phyloP scores from a whole-genome alignment of 2,329 filamentous ascomycete genomes.

The Setomelanomma holmii region DNA sequence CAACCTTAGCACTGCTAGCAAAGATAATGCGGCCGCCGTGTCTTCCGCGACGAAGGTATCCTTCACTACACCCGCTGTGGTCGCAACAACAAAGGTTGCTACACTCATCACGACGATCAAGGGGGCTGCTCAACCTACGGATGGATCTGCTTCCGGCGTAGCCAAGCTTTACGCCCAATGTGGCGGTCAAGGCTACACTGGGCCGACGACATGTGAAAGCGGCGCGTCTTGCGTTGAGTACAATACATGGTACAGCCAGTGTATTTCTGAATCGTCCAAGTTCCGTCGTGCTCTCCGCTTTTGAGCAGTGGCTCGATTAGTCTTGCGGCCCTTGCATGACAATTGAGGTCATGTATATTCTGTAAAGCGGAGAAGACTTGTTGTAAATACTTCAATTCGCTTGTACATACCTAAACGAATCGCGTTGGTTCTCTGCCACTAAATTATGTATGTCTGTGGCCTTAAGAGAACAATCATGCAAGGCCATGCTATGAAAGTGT shows the following conservation, averaged over 20 bases:
- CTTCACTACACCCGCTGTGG: background rate
- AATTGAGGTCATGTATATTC: background rate
- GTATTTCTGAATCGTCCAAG: constrained; percentile 25
- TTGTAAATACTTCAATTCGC: background rate
- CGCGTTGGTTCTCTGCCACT: no score
- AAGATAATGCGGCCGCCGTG: constrained; percentile 5
- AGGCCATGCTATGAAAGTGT: no score
- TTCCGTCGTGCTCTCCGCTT: constrained; percentile 8
- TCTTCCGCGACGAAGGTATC: no score
- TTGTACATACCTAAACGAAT: background rate
- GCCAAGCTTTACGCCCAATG: constrained; percentile 44
- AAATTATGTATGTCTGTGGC: no score
- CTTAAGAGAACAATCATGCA: no score
- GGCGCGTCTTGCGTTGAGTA: constrained; percentile 45
- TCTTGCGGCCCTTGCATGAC: no score
- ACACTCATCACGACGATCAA: background rate
- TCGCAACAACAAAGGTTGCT: background rate
- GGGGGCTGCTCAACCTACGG: background rate
- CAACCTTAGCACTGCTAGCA: constrained; percentile 16
- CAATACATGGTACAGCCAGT: constrained; percentile 55
- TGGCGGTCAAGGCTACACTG: constrained; percentile 51
- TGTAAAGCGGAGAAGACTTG: background rate
- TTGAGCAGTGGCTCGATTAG: background rate
- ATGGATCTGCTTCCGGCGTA: constrained; percentile 2
- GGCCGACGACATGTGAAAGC: constrained; percentile 44